Evolutionary conservation across 345 rosid genomes (phyloP).

Genomic region (Sonneratia alba): DNA sequence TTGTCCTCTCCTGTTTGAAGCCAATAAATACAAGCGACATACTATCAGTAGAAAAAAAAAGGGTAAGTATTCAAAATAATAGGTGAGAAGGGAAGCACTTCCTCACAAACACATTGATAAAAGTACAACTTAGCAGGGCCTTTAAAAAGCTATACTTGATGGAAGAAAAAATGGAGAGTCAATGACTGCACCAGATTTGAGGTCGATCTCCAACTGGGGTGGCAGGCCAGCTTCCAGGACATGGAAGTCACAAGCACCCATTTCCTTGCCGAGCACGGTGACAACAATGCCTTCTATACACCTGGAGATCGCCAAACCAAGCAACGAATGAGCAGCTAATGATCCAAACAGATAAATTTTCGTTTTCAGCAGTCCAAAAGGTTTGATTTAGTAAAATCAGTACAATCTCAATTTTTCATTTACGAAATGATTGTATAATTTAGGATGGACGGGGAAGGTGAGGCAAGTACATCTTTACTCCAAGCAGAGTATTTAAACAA

Average conservation of each 20-base stretch:
- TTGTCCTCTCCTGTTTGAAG: constrained; percentile 64
- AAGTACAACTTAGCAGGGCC: background rate
- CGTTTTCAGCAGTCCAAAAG: background rate
- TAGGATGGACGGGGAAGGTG: background rate
- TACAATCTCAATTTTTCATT: background rate
- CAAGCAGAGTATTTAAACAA: background rate
- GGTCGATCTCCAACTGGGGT: constrained; percentile 57
- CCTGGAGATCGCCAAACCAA: no score
- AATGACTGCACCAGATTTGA: constrained; percentile 36
- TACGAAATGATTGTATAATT: background rate
- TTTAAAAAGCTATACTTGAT: background rate
- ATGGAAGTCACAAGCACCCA: constrained; percentile 63
- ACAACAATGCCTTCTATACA: constrained; percentile 52
- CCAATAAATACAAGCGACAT: constrained; percentile 11
- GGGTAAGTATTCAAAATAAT: background rate
- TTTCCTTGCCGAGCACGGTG: constrained; percentile 82
- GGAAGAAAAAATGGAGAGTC: no score
- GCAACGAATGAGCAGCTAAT: no score
- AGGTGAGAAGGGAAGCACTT: background rate
- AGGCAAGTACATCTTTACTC: no score
- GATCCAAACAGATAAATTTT: no score
- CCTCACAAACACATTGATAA: background rate
- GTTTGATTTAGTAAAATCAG: background rate
- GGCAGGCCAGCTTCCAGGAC: constrained; percentile 91
- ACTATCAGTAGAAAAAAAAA: background rate